phyloP scores from a whole-genome alignment of 139 green algal species.

The Pseudopediastrum boryanum region DNA sequence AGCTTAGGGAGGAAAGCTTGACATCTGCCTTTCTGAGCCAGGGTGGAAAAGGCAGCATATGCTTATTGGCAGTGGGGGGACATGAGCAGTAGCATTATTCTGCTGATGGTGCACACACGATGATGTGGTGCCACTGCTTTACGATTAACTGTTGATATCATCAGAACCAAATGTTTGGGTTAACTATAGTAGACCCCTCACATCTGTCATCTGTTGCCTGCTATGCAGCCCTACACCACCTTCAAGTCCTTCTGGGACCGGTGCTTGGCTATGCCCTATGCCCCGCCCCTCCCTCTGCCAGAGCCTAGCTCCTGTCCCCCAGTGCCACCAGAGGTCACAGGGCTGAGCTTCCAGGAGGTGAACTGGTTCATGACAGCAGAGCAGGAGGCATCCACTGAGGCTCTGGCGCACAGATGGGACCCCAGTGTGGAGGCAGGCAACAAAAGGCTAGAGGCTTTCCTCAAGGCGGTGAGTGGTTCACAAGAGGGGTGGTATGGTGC shows the following conservation, averaged over 20 bases:
- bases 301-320: constrained; percentile 55
- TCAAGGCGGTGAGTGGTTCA: constrained; percentile 35
- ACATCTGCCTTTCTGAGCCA: too few relatives aligned
- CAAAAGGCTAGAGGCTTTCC: constrained; percentile 71
- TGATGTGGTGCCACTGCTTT: too few relatives aligned
- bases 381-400: constrained; percentile 74
- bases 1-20: too few relatives aligned
- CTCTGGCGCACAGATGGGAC: constrained; percentile 83
- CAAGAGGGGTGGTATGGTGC: neutral
- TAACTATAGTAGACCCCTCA: too few relatives aligned
- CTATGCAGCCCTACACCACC: constrained; percentile 71
- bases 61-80: too few relatives aligned
- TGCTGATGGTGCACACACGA: too few relatives aligned
- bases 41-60: too few relatives aligned
- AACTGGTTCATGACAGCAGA: constrained; percentile 77
- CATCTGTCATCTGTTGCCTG: neutral
- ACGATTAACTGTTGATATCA: too few relatives aligned
- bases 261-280: constrained; percentile 55
- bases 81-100: too few relatives aligned
- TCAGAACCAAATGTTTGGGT: too few relatives aligned
- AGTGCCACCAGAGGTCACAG: constrained; percentile 31
- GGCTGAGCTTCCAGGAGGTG: constrained; percentile 55
- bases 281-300: constrained; percentile 61
- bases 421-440: constrained; percentile 70
- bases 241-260: constrained; percentile 85